Evolutionary conservation across 371 early-diverging fungal genomes (phyloP).

Genomic region (Fennellomyces sp.): DNA sequence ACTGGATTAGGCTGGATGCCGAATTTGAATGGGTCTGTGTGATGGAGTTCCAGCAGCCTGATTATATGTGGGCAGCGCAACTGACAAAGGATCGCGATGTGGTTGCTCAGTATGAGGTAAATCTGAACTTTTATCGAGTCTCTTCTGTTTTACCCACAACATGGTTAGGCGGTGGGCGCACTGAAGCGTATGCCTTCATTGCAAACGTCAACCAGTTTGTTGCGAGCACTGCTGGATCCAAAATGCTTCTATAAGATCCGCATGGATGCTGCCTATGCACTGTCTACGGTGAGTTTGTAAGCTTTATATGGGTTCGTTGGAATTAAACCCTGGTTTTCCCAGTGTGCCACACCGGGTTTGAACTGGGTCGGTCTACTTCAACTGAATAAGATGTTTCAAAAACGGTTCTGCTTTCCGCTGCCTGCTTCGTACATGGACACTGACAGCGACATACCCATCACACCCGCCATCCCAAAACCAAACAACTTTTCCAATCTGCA

Average conservation of each 20-base stretch:
- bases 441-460: constrained; percentile 47
- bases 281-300: constrained; percentile 65
- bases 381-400: constrained; percentile 75
- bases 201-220: constrained; percentile 74
- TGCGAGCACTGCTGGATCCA: constrained; percentile 81
- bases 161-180: constrained; percentile 75
- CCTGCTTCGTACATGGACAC: constrained; percentile 17
- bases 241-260: constrained; percentile 92
- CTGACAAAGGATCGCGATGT: constrained; percentile 95
- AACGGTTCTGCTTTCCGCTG: constrained; percentile 71
- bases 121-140: too few relatives aligned
- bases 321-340: too few relatives aligned
- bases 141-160: too few relatives aligned
- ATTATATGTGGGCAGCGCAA: constrained; percentile 97
- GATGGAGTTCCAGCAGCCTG: constrained; percentile 89
- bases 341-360: constrained; percentile 18
- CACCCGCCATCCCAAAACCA: constrained; percentile 73
- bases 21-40: constrained; percentile 94
- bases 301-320: too few relatives aligned
- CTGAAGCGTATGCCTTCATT: constrained; percentile 66
- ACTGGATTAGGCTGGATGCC: constrained; percentile 98
- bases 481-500: constrained; percentile 85
- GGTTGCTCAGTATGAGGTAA: constrained; percentile 90
- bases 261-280: constrained; percentile 87
- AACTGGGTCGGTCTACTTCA: constrained; percentile 79